Conservation (phyloP, 2,329 filamentous ascomycete species). For the Daldinia sp. region DNA sequence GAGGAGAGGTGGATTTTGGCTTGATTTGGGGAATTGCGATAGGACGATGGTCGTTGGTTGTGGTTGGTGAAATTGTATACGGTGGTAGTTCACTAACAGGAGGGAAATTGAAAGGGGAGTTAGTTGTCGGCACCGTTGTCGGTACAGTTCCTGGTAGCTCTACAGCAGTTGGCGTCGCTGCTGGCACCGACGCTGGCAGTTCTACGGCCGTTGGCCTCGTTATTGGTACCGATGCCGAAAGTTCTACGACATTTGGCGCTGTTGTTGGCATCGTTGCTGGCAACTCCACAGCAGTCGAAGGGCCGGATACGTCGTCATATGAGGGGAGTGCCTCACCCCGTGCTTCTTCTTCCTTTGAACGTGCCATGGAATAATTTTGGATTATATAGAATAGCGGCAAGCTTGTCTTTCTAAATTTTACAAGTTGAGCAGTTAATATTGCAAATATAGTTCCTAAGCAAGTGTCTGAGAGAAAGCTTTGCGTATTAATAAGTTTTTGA, state of each 20-base stretch:
- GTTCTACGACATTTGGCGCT: too few species aligned
- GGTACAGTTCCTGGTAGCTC: not conserved
- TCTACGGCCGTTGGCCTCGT: too few species aligned
- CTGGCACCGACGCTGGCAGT: too few species aligned
- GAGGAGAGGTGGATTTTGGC: constrained; percentile 53
- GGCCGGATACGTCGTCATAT: constrained; percentile 37
- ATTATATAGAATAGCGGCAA: not conserved
- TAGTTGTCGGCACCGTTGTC: constrained; percentile 48
- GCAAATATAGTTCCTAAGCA: not conserved
- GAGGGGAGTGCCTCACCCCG: constrained; percentile 36
- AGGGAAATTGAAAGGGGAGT: constrained; percentile 58
- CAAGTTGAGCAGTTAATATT: not conserved
- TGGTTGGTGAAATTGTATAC: constrained; percentile 41
- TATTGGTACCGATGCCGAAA: too few species aligned
- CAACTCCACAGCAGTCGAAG: constrained; percentile 5
- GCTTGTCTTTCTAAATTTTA: not conserved
- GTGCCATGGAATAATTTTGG: constrained; percentile 7
- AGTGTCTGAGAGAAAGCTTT: not conserved
- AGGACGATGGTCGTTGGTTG: constrained; percentile 43
- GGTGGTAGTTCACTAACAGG: constrained; percentile 48
- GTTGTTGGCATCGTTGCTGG: too few species aligned
- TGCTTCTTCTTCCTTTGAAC: constrained; percentile 24
- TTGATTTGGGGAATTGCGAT: constrained; percentile 58
- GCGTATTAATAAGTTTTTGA: not conserved
- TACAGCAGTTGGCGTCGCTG: not conserved